Evolutionary conservation across 139 green algal genomes (phyloP).

Genomic region (Chlorella ohadii): DNA sequence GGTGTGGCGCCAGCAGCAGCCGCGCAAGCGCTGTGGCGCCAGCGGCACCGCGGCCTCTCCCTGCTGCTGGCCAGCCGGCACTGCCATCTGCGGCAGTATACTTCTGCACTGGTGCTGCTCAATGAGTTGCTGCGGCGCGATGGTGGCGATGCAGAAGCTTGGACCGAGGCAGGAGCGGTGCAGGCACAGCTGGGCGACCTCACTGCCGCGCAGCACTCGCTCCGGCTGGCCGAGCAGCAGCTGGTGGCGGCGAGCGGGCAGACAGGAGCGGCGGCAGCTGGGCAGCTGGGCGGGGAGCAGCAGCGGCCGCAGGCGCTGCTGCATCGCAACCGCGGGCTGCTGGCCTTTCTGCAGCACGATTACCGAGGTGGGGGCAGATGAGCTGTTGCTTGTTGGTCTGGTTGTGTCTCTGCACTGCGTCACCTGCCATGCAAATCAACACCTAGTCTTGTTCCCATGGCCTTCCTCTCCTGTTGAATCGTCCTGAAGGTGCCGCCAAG

Average conservation of each 20-base stretch:
- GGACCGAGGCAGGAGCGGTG: conserved; percentile 29
- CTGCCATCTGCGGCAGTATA: conserved; percentile 3
- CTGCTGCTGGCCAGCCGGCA: conserved; percentile 14
- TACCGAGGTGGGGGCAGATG: conserved; percentile 31
- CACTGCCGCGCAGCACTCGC: conserved; percentile 13
- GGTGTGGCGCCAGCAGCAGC: not conserved
- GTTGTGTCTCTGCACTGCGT: not conserved
- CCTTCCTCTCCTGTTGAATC: too few relatives aligned
- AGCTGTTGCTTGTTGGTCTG: not conserved
- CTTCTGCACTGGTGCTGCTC: conserved; percentile 7
- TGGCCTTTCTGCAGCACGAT: conserved; percentile 43
- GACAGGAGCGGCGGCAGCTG: not conserved
- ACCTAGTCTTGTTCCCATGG: too few relatives aligned
- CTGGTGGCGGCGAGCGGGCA: not conserved
- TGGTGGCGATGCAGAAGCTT: not conserved
- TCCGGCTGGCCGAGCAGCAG: conserved; percentile 25
- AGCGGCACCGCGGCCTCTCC: not conserved
- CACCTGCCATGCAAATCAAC: not conserved
- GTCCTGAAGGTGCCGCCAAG: conserved; percentile 23
- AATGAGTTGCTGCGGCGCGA: not conserved
- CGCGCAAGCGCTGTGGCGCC: not conserved
- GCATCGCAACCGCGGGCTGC: conserved; percentile 36
- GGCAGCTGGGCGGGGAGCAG: not conserved
- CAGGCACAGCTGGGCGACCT: conserved; percentile 46
- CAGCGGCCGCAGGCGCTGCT: not conserved